phyloP scores from a whole-genome alignment of 352 stramenopile genomes.

The Peronospora destructor region DNA sequence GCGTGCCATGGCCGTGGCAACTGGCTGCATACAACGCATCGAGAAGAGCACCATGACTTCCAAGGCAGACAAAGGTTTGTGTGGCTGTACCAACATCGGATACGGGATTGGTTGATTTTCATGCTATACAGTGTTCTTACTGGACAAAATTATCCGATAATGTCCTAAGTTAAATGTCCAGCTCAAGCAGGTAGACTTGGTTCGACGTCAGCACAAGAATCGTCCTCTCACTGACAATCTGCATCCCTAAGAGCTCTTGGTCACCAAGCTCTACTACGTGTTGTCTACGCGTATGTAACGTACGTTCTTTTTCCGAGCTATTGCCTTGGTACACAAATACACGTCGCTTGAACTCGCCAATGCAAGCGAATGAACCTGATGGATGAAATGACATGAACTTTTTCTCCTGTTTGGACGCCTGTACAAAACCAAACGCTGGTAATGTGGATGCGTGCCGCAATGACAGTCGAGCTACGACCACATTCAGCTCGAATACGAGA shows the following conservation, averaged over 20 bases:
- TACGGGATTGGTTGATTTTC: slow-evolving; percentile 12
- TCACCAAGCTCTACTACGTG: slow-evolving; percentile 65
- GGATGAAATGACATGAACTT: slow-evolving; percentile 72
- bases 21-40: slow-evolving; percentile 58
- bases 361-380: slow-evolving; percentile 46
- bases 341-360: slow-evolving; percentile 73
- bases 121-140: not conserved
- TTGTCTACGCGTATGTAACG: slow-evolving; percentile 51
- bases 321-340: slow-evolving; percentile 67
- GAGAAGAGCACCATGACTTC: slow-evolving; percentile 47
- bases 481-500: slow-evolving; percentile 48
- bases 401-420: slow-evolving; percentile 84
- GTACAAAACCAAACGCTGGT: slow-evolving; percentile 77
- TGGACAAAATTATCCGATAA: slow-evolving; percentile 10
- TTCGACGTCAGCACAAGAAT: slow-evolving; percentile 53
- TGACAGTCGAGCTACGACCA: slow-evolving; percentile 16
- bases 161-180: slow-evolving; percentile 8
- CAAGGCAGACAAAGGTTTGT: slow-evolving; percentile 16
- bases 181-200: slow-evolving; percentile 32
- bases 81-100: not conserved
- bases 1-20: slow-evolving; percentile 29
- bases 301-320: slow-evolving; percentile 19
- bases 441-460: slow-evolving; percentile 51
- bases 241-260: slow-evolving; percentile 55
- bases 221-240: slow-evolving; percentile 33